Base-by-base conservation (phyloP, 2,329 filamentous ascomycete species). In the Thyridium curvatum region DNA sequence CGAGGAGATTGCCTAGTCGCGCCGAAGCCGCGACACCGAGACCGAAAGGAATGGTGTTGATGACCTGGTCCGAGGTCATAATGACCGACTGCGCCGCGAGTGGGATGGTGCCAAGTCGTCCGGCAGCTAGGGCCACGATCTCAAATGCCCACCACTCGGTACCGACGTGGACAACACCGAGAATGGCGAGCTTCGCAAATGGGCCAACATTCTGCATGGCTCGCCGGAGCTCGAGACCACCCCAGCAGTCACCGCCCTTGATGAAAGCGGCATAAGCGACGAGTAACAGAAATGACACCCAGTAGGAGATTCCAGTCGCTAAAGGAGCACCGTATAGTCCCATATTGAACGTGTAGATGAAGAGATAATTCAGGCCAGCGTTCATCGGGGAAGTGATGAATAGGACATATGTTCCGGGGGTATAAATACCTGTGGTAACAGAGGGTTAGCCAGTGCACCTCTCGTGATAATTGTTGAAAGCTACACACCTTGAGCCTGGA, bases 71-170 rank as follows among this genome's bases (percentile, higher is more conserved):
- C 0, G 84, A 79, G 0, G 87, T 94, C 87, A 94, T 94, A 56
- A 94, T 89, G 16, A 94, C 86, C 35, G 79, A 85, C 59, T 94
- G 88, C 0, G 88, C 85, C 1, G 88, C 88, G 1, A 94, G 70
- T 0, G 86, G 74, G 28, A 89, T 75, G 0, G 85, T 90, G 4
- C 89, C 89, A 0, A 94, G 73, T 29, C 82, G 75, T 1, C 88
- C 88, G 5, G 88, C 87, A 2, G 84, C 86, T 1, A 94, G 73
- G 1, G 87, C 86, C 2, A 94, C 86, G 47, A 94, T 91, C 61
- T 94, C 88, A 51, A 94, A 94, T 0, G 88, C 89, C 88, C 88
- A 94, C 88, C 87, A 94, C 61, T 94, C 89, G 0, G 87, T 93
- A 4, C 86, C 89, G 5, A 94, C 85, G 46, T 94, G 88, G 4